A percentile compares a stretch with the other conserved stretches of the same genome.
These are phyloP conservation scores for Tetrahymena malaccensis DNA, from an alignment of 73 alveolate genomes.

Conservation along the genomic window DNA sequence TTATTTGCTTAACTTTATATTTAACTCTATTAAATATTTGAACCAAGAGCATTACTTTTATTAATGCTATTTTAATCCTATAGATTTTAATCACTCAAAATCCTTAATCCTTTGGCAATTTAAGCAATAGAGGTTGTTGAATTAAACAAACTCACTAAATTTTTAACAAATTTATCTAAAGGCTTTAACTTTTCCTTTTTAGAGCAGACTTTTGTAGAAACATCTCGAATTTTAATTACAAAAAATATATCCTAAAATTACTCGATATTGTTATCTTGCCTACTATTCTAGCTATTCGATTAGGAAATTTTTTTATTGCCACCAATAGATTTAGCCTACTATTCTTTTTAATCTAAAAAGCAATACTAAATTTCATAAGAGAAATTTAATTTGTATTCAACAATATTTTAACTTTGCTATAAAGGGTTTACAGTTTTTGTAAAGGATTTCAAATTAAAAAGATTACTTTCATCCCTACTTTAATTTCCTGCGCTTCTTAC, in stretches of 20 bases:
- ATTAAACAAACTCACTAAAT: background rate
- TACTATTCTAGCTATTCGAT: background rate
- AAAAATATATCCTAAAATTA: background rate
- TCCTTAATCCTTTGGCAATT: background rate
- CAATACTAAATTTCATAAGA: background rate
- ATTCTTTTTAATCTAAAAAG: background rate
- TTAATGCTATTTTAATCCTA: background rate
- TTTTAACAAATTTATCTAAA: background rate
- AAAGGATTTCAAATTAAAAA: background rate
- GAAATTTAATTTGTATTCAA: background rate
- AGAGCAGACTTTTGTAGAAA: background rate
- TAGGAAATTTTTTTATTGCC: background rate
- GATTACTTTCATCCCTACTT: background rate
- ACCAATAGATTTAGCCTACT: background rate
- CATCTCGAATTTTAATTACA: background rate
- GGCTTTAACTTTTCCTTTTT: background rate
- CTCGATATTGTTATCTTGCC: background rate
- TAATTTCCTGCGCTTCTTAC: background rate
- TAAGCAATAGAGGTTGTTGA: background rate
- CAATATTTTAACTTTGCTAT: background rate
- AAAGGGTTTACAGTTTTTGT: background rate
- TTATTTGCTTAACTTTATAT: too few species aligned
- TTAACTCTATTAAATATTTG: too few species aligned
- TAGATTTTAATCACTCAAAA: background rate
- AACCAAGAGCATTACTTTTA: too few species aligned